A percentile compares a stretch with the other conserved stretches of the same genome.
Conservation (phyloP, 1,284 basidiomycete genomes). For the Sporisorium exsertum region DNA sequence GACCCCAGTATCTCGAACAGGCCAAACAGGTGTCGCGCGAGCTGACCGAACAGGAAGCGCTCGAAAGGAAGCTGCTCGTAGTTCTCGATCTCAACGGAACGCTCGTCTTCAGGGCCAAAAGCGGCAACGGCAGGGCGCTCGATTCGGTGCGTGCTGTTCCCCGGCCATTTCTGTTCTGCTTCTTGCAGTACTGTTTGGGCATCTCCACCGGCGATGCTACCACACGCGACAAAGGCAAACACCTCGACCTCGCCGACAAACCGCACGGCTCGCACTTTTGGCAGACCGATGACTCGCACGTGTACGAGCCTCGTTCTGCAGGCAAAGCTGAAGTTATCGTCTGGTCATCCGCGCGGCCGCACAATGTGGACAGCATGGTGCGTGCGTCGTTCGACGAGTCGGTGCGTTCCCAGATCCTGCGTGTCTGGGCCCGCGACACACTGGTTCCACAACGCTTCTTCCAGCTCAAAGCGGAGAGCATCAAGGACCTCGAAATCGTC, state of each 20-base stretch:
- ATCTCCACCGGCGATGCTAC: constrained; percentile 6
- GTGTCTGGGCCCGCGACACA: constrained; percentile 83
- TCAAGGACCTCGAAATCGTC: constrained; percentile 81
- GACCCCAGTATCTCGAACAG: constrained; percentile 22
- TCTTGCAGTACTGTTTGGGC: constrained; percentile 74
- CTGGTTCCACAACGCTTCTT: constrained; percentile 70
- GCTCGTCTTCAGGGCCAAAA: constrained; percentile 76
- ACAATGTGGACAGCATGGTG: constrained; percentile 77
- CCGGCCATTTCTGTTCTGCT: constrained; percentile 78
- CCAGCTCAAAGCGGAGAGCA: constrained; percentile 52
- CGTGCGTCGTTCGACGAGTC: constrained; percentile 54
- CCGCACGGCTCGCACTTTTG: constrained; percentile 60
- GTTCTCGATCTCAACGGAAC: constrained; percentile 86
- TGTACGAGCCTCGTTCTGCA: constrained; percentile 5
- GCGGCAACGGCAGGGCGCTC: constrained; percentile 20
- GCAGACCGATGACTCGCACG: constrained; percentile 2
- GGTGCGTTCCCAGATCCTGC: constrained; percentile 72
- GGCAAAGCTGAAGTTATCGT: constrained; percentile 84
- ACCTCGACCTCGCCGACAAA: neutral
- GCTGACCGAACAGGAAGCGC: constrained; percentile 21
- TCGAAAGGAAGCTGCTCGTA: constrained; percentile 72
- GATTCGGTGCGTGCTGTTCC: constrained; percentile 41
- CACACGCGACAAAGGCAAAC: neutral
- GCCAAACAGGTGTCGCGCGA: constrained; percentile 10
- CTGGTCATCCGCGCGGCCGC: constrained; percentile 86